Conservation (phyloP, 208 protist genomes). For the Tetramitus jugosus region DNA sequence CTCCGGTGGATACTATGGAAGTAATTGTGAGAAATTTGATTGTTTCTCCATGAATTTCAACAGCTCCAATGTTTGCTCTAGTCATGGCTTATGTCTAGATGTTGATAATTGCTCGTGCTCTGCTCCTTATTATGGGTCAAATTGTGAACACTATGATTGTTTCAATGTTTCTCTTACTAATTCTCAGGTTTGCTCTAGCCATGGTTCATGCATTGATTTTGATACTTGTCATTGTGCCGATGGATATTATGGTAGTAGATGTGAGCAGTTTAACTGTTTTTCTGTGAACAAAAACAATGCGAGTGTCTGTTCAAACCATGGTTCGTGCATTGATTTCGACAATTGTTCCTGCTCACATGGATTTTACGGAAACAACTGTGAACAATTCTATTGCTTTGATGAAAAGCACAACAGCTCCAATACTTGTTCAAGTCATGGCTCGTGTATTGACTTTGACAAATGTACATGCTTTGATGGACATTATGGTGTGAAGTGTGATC, state of each 20-base stretch:
- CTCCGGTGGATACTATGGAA: neutral
- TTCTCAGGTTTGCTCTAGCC: neutral
- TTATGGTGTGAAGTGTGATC: neutral
- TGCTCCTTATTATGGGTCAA: neutral
- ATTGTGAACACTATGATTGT: neutral
- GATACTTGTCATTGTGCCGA: neutral
- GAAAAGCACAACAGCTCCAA: neutral
- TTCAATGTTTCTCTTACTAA: neutral
- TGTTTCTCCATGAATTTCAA: neutral
- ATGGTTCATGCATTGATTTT: neutral
- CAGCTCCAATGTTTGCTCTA: neutral
- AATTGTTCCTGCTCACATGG: neutral
- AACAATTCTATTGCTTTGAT: neutral
- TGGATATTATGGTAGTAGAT: neutral
- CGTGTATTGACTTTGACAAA: neutral
- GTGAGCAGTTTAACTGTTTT: neutral
- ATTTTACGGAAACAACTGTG: neutral
- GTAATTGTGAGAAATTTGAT: neutral
- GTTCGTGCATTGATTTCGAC: neutral
- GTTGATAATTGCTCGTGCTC: neutral
- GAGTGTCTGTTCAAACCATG: neutral
- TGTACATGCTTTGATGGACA: neutral
- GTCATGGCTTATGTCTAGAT: neutral
- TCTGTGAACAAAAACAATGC: neutral
- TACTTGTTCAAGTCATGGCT: neutral